Conservation (phyloP, 108 stramenopile genomes). For the Nitzschia sp. region DNA sequence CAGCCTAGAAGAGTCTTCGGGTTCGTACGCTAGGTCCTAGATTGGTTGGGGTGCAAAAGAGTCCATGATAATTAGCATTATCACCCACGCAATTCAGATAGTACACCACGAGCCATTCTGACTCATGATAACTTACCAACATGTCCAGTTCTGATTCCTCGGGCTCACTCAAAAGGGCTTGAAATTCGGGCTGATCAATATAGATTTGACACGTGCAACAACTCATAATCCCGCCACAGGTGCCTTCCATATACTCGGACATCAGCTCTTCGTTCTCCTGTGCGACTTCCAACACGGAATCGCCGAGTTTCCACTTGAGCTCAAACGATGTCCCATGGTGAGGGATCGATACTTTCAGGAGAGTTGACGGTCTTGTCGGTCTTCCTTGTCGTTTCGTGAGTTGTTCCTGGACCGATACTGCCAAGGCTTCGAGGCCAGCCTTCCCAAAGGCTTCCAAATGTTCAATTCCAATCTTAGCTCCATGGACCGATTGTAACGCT, state of each 20-base stretch:
- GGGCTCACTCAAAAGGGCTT: slow-evolving; percentile 45
- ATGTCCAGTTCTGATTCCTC: slow-evolving; percentile 69
- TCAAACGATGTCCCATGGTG: slow-evolving; percentile 28
- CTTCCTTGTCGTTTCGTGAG: slow-evolving; percentile 1
- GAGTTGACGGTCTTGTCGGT: slow-evolving; percentile 3
- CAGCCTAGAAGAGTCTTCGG: slow-evolving; percentile 51
- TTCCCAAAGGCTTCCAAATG: slow-evolving; percentile 33
- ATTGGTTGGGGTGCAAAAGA: background rate
- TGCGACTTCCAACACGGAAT: slow-evolving; percentile 29
- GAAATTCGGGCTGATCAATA: slow-evolving; percentile 59
- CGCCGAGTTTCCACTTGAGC: slow-evolving; percentile 23
- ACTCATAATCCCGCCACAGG: slow-evolving; percentile 74
- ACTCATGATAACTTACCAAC: slow-evolving; percentile 36
- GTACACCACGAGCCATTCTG: too few species aligned
- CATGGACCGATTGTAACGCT: slow-evolving; percentile 29
- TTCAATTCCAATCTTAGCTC: slow-evolving; percentile 11
- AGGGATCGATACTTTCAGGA: slow-evolving; percentile 15
- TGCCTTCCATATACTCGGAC: slow-evolving; percentile 73
- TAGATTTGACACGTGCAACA: slow-evolving; percentile 82
- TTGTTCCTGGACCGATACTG: slow-evolving; percentile 21
- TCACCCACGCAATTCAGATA: background rate
- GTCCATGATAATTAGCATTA: background rate
- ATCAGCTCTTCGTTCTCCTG: slow-evolving; percentile 39
- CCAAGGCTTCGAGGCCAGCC: slow-evolving; percentile 28
- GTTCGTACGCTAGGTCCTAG: slow-evolving; percentile 56